A percentile compares a stretch with the other conserved stretches of the same genome.
Evolutionary conservation across 371 early-diverging fungal genomes (phyloP).

Genomic region (Actinomortierella ambigua): DNA sequence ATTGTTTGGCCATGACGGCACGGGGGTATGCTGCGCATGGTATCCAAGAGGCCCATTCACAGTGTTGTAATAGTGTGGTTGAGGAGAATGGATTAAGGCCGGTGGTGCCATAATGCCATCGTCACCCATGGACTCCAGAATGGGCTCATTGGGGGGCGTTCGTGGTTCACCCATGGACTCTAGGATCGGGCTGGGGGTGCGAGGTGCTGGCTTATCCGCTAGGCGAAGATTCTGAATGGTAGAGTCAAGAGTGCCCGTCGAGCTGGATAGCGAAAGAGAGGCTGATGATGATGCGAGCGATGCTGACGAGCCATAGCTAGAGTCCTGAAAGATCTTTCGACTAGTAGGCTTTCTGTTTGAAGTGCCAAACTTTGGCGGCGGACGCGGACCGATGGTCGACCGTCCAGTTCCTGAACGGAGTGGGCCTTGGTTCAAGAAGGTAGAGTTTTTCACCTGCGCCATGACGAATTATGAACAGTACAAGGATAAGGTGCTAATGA

Average conservation of each 20-base stretch:
- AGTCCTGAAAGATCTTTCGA: slow-evolving; percentile 33
- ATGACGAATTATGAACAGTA: too few relatives aligned
- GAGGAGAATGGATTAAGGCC: slow-evolving; percentile 4
- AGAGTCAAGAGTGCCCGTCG: slow-evolving; percentile 25
- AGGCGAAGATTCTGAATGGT: slow-evolving; percentile 8
- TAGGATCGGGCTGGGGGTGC: slow-evolving; percentile 19
- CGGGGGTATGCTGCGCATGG: not conserved
- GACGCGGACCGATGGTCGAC: slow-evolving; percentile 23
- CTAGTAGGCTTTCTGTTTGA: slow-evolving; percentile 15
- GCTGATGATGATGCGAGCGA: slow-evolving; percentile 10
- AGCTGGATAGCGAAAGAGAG: slow-evolving; percentile 14
- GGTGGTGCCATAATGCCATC: slow-evolving; percentile 10
- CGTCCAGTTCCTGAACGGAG: too few relatives aligned
- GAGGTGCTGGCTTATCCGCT: slow-evolving; percentile 1
- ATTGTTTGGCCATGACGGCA: slow-evolving; percentile 9
- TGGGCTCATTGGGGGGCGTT: slow-evolving; percentile 8
- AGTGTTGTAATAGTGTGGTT: slow-evolving; percentile 7
- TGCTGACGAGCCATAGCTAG: slow-evolving; percentile 8
- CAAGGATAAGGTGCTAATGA: too few relatives aligned
- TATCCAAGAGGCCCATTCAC: not conserved
- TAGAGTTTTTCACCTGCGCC: too few relatives aligned
- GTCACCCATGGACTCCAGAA: slow-evolving; percentile 45
- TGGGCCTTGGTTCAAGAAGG: too few relatives aligned
- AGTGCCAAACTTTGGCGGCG: slow-evolving; percentile 31
- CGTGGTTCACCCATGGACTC: slow-evolving; percentile 41